A percentile compares a stretch with the other conserved stretches of the same genome.
Evolutionary conservation across 176 grass and related monocot species (phyloP).

Genomic region (Zea luxurians): DNA sequence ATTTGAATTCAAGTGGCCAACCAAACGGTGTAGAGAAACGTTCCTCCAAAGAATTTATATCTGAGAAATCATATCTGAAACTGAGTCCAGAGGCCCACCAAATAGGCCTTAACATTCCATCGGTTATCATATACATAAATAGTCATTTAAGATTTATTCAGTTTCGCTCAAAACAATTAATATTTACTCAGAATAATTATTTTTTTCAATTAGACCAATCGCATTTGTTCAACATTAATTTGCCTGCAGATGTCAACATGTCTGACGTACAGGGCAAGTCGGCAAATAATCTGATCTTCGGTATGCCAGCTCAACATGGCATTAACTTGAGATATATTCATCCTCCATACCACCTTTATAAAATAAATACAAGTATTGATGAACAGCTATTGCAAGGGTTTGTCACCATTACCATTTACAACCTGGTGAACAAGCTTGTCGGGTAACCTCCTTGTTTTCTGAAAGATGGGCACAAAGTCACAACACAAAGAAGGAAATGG

Average conservation of each 20-base stretch:
- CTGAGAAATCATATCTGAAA: too few species aligned
- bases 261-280: background rate
- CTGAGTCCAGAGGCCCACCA: too few species aligned
- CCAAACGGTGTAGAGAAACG: too few species aligned
- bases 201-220: background rate
- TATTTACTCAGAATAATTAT: background rate
- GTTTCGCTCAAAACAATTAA: too few species aligned
- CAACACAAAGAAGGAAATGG: slow-evolving; percentile 1
- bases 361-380: background rate
- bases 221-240: background rate
- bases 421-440: slow-evolving; percentile 73
- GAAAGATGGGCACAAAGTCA: slow-evolving; percentile 32
- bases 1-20: too few species aligned
- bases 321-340: background rate
- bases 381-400: slow-evolving; percentile 19
- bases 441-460: slow-evolving; percentile 73
- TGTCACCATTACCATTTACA: slow-evolving; percentile 42
- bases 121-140: too few species aligned
- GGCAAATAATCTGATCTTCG: background rate
- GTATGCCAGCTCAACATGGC: slow-evolving; percentile 1
- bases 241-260: background rate
- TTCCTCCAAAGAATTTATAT: too few species aligned
- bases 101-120: too few species aligned
- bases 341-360: background rate
- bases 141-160: background rate